A percentile compares a stretch with the other conserved stretches of the same genome.
Evolutionary conservation across 768 basidiomycete genomes (phyloP).

Genomic region (Termitomyces heimii): DNA sequence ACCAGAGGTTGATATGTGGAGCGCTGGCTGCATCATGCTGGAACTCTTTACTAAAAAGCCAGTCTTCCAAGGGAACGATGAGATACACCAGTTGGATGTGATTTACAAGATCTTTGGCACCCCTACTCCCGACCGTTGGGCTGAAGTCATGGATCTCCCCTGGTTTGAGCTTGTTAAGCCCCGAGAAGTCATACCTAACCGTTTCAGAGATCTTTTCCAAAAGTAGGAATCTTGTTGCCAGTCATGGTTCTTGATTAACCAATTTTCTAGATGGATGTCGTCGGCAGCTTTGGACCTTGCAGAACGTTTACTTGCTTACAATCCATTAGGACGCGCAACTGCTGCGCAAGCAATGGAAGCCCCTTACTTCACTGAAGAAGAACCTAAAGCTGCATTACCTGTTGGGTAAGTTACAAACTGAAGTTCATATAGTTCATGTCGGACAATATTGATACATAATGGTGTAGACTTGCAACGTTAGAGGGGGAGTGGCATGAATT

Average conservation of each 20-base stretch:
- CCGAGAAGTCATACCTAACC: conserved; percentile 63
- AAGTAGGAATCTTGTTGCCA: conserved; percentile 45
- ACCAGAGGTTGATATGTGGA: conserved; percentile 99
- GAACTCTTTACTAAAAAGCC: conserved; percentile 95
- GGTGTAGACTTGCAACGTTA: conserved; percentile 61
- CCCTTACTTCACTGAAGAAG: conserved; percentile 81
- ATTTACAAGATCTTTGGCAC: conserved; percentile 91
- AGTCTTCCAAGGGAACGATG: conserved; percentile 96
- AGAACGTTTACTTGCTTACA: conserved; percentile 71
- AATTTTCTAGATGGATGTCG: conserved; percentile 68
- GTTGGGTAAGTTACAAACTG: conserved; percentile 54
- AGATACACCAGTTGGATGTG: conserved; percentile 94
- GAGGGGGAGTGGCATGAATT: conserved; percentile 99
- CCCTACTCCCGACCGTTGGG: conserved; percentile 79
- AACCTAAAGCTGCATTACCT: conserved; percentile 69
- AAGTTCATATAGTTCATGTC: neutral
- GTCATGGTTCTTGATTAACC: neutral
- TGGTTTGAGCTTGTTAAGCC: conserved; percentile 99
- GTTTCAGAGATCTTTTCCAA: conserved; percentile 79
- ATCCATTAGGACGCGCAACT: conserved; percentile 71
- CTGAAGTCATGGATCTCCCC: conserved; percentile 74
- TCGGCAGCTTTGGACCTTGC: conserved; percentile 86
- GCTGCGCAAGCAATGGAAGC: conserved; percentile 77
- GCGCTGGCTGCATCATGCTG: conserved; percentile 98
- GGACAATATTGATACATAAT: conserved; percentile 1